Conservation (phyloP, 805 yeast species). For the Hanseniaspora meyeri region DNA sequence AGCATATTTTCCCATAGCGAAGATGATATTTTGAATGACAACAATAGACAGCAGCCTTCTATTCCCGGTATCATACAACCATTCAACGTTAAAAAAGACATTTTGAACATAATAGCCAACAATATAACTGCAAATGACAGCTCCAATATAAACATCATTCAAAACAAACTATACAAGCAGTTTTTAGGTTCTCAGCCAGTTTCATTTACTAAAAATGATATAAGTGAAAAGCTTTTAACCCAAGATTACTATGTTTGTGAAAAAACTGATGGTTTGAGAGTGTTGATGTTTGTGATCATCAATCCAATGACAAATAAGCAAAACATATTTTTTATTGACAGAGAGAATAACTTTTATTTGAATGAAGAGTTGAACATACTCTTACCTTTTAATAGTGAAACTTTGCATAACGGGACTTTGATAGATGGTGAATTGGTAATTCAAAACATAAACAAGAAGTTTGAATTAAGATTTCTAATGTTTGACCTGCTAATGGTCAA, state of each 20-base stretch:
- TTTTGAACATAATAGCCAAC: slow-evolving; percentile 56
- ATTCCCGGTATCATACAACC: slow-evolving; percentile 80
- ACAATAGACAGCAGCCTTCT: slow-evolving; percentile 48
- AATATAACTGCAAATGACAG: slow-evolving; percentile 27
- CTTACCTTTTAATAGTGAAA: slow-evolving; percentile 26
- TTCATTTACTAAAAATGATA: slow-evolving; percentile 67
- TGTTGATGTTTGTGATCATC: slow-evolving; percentile 54
- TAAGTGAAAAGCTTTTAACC: slow-evolving; percentile 44
- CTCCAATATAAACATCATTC: slow-evolving; percentile 29
- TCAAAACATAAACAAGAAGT: slow-evolving; percentile 45
- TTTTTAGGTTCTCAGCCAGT: slow-evolving; percentile 94
- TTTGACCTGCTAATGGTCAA: slow-evolving; percentile 85
- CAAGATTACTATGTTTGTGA: slow-evolving; percentile 92
- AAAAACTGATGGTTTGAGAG: slow-evolving; percentile 85
- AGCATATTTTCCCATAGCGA: slow-evolving; percentile 17
- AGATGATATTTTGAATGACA: neutral
- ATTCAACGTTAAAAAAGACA: slow-evolving; percentile 52
- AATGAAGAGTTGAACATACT: slow-evolving; percentile 84
- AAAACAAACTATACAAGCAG: slow-evolving; percentile 33
- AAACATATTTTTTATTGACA: slow-evolving; percentile 75
- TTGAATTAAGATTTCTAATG: slow-evolving; percentile 67
- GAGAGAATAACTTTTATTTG: slow-evolving; percentile 76
- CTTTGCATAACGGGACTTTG: slow-evolving; percentile 74
- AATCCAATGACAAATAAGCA: slow-evolving; percentile 66
- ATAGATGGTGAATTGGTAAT: slow-evolving; percentile 89